Conservation (phyloP, 1,284 basidiomycete genomes). For the Laetiporus sulphureus region DNA sequence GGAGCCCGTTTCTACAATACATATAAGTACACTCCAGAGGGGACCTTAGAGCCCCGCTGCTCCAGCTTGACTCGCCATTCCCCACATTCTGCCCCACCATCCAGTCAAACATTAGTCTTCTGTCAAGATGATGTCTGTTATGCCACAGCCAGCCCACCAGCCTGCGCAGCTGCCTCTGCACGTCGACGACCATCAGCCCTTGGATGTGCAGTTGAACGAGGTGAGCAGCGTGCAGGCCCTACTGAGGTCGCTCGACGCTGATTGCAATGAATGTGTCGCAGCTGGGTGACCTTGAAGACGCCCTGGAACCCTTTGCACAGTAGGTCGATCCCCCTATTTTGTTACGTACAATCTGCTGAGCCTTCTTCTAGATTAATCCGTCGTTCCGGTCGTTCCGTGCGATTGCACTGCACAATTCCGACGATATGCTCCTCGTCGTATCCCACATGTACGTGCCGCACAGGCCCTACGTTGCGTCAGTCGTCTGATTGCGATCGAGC, state of each 20-base stretch:
- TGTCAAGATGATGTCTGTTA: constrained; percentile 33
- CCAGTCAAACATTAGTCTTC: constrained; percentile 7
- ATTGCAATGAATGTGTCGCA: constrained; percentile 16
- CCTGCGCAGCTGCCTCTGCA: constrained; percentile 27
- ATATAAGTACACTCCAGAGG: no score
- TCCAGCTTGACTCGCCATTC: no score
- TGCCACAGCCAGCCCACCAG: constrained; percentile 26
- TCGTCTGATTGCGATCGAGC: background rate
- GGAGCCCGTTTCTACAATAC: no score
- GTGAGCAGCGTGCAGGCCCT: constrained; percentile 25
- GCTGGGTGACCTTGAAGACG: constrained; percentile 45
- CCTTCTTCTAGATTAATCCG: constrained; percentile 32
- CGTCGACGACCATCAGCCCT: constrained; percentile 21
- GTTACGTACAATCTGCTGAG: constrained; percentile 1
- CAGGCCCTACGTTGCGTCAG: background rate
- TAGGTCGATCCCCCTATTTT: constrained; percentile 22
- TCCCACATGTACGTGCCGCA: constrained; percentile 37
- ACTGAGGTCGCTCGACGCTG: background rate
- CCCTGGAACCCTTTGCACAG: constrained; percentile 53
- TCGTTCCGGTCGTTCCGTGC: constrained; percentile 34
- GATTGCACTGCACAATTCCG: constrained; percentile 57
- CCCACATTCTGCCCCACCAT: no score
- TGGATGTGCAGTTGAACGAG: constrained; percentile 35
- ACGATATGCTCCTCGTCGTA: constrained; percentile 53
- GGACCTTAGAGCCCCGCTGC: no score